Evolutionary conservation across 2,329 filamentous ascomycete genomes (phyloP).

Genomic region (Scolecobasidium constrictum): DNA sequence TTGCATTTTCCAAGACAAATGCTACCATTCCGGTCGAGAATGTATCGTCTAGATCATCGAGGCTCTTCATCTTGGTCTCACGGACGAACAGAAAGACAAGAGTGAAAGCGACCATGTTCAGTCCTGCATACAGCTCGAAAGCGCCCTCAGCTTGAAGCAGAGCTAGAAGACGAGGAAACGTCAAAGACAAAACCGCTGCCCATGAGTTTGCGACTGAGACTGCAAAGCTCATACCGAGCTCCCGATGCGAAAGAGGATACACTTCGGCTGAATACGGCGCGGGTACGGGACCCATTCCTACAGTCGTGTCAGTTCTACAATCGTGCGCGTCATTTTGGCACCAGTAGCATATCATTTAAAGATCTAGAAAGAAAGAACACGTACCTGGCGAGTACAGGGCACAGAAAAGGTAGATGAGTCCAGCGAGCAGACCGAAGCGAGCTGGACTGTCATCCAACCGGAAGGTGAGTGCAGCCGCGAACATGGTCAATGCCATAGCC

Average conservation of each 20-base stretch:
- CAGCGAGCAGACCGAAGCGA: conserved; percentile 10
- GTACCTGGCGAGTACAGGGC: conserved; percentile 31
- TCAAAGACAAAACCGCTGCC: conserved; percentile 27
- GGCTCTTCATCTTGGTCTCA: conserved; percentile 21
- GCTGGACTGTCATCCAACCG: conserved; percentile 13
- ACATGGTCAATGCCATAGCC: not conserved
- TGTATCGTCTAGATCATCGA: conserved; percentile 22
- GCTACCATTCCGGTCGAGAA: conserved; percentile 5
- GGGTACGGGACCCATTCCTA: conserved; percentile 5
- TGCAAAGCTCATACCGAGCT: conserved; percentile 22
- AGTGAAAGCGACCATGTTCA: conserved; percentile 19
- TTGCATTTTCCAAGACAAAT: too few relatives aligned
- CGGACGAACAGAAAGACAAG: conserved; percentile 22
- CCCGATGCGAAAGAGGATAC: conserved; percentile 25
- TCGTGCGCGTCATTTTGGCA: too few relatives aligned
- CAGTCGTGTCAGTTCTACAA: not conserved
- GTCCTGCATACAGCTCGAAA: conserved; percentile 27
- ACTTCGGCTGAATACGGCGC: conserved; percentile 1
- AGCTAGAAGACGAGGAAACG: conserved; percentile 25
- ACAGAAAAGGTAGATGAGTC: not conserved
- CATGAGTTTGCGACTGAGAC: conserved; percentile 18
- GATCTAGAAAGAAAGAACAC: too few relatives aligned
- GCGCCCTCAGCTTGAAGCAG: conserved; percentile 25
- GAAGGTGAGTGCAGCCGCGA: not conserved
- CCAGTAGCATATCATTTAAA: too few relatives aligned